These are phyloP conservation scores for Jimgerdemannia lactiflua DNA, from an alignment of 192 early-diverging fungal genomes.

Conservation along the genomic window DNA sequence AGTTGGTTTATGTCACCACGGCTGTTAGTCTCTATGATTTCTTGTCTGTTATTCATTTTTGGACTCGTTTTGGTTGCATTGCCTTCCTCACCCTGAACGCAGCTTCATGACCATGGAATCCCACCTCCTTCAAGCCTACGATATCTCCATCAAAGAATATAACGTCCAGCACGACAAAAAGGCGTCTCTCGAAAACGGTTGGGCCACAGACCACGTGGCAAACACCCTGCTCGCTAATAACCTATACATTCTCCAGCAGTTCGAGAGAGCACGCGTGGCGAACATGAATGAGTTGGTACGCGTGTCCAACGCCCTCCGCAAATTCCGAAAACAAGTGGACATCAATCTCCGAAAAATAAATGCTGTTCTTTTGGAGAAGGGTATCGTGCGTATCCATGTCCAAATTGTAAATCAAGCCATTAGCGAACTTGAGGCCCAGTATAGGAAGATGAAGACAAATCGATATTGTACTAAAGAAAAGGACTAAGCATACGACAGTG, in stretches of 20 bases:
- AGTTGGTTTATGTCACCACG: neutral
- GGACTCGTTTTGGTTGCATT: neutral
- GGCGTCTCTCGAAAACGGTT: neutral
- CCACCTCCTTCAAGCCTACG: neutral
- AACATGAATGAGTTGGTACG: neutral
- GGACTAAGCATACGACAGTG: too few species aligned
- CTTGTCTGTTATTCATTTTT: too few species aligned
- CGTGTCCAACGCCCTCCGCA: neutral
- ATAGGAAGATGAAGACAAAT: neutral
- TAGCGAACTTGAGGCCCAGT: neutral
- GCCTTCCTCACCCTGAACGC: neutral
- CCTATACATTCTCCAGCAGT: neutral
- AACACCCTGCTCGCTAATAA: neutral
- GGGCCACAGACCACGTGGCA: neutral
- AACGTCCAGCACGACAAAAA: neutral
- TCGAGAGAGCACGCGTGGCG: neutral
- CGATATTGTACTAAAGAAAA: too few species aligned
- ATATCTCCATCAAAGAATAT: neutral
- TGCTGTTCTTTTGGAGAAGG: neutral
- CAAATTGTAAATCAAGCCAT: neutral
- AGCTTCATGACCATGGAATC: neutral
- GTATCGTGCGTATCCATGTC: neutral
- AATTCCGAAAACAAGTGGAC: neutral
- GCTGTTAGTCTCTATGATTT: neutral
- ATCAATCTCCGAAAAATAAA: neutral